Base-by-base conservation (phyloP, 2,329 filamentous ascomycete genomes). In the Dactylonectria estremocensis region DNA sequence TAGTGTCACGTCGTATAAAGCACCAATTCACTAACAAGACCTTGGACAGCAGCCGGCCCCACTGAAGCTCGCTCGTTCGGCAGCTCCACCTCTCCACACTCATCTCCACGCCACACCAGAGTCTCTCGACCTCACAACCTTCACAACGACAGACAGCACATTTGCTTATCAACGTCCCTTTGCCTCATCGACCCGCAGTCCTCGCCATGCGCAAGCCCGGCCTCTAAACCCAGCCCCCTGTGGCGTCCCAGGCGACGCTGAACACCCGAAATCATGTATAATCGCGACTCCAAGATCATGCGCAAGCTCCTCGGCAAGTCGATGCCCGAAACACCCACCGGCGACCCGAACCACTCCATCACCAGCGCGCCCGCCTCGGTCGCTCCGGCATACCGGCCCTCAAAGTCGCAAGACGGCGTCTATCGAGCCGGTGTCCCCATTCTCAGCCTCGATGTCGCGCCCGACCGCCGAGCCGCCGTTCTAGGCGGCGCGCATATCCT, bases 401-500 rank as follows among this genome's bases (percentile, higher is more conserved):
- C 79, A 48, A 85, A 84, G 69, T 87, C 89, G 9, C 90, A 90
- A 70, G 85, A 90, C 70, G 86, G 85, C 45, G 78, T 84, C 11
- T 88, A 89, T 72, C 74, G 81, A 13, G 86, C 86, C 1, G 83
- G 84, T 33, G 84, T 82, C 1, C 88, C 90, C 5, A 86, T 91
- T 35, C 78, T 85, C 45, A 88, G 86, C 71, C 81, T 92, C 71
- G 89, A 91, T 75, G 83, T 84, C 37, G 88, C 89, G 1, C 83
- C 87, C 62, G 88, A 91, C 74, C 85, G 87, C 62, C 83, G 83
- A 37, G 81, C 84, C 50, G 88, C 87, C 37, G 84, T 91, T 3
- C 80, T 92, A 48, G 90, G 85, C 8, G 88, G 90, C 6, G 83
- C 77, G 5, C 88, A 91, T 70, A 83, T 91, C 24, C 87, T 92